Evolutionary conservation across 2,329 filamentous ascomycete species (phyloP), one percentile per base, ranked within the genome.

Genomic region (Hypoxylon sp.): DNA sequence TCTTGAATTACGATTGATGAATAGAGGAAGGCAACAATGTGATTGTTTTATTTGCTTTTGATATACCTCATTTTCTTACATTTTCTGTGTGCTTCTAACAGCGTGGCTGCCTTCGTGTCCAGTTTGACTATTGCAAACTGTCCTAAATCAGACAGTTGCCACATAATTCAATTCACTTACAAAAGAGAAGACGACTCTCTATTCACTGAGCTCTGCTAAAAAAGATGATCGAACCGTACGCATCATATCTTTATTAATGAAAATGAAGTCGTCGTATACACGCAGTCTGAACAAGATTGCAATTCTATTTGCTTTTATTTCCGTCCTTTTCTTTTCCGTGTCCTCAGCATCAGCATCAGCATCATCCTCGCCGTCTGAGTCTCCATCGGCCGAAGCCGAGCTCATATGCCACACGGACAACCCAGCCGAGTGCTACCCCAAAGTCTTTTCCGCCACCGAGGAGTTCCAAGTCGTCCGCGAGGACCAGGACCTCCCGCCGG

Each of bases 371-470:
- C 69, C 75, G 45, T 70, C 71, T 31, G 62, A 48, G 38, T 74
- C 74, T 23, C 74, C 73, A 4, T 70, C 75, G 4, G 73, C 77
- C 55, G 74, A 80, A 27, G 68, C 73, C n/a, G 82, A 87, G 35
- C 74, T 89, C 51, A 88, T 90, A 71, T 90, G 88, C 64, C 85
- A 87, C 70, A 84, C 83, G 37, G 75, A 80, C 43, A 79, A 87
- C 65, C 75, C 79, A 0, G 73, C 79, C 41, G 86, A 88, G 55
- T 90, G 88, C 72, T 90, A 90, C 64, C 86, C 87, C 1, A 81
- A 79, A 43, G 61, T 87, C 1, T 90, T 90, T 59, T 77, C 82
- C 52, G 78, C 88, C 1, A 90, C 87, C 1, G 75, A 86, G 43
- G 80, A 88, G 54, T 90, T 90, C 63, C 86, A 88, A 70, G 68